Conservation (phyloP, 371 early-diverging fungal genomes). For the Mortierella sp. region DNA sequence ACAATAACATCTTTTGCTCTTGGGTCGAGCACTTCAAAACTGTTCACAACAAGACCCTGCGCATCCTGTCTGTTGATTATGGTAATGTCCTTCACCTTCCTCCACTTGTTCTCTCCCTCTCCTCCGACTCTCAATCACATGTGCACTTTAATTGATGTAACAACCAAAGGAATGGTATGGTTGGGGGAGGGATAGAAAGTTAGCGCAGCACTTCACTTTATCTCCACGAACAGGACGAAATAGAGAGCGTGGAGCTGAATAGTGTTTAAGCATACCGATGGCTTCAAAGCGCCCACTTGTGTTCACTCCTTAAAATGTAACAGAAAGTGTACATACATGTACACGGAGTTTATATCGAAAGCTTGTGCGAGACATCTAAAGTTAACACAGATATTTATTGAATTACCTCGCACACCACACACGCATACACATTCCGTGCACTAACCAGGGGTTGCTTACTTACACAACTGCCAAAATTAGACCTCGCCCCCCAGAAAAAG, state of each 20-base stretch:
- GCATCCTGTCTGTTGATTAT: slow-evolving; percentile 53
- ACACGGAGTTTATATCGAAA: too few species aligned
- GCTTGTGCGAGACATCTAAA: background rate
- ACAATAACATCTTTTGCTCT: slow-evolving; percentile 56
- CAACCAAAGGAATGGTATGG: background rate
- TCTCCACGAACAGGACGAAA: background rate
- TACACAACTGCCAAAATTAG: slow-evolving; percentile 14
- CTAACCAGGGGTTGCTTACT: too few species aligned
- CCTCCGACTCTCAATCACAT: background rate
- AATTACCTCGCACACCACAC: too few species aligned
- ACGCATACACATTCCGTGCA: too few species aligned
- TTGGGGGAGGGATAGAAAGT: background rate
- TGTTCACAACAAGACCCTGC: slow-evolving; percentile 50
- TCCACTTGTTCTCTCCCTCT: background rate
- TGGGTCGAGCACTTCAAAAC: slow-evolving; percentile 55
- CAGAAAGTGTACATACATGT: too few species aligned
- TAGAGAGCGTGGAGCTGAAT: slow-evolving; percentile 1
- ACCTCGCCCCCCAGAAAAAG: slow-evolving; percentile 52
- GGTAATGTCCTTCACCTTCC: slow-evolving; percentile 19
- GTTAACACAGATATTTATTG: background rate
- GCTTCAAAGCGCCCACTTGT: background rate
- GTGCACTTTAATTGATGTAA: background rate
- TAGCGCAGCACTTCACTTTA: background rate
- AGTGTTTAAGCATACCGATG: background rate
- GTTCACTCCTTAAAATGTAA: background rate